phyloP scores from a whole-genome alignment of 1,284 basidiomycete genomes.

The Cerrena zonata region DNA sequence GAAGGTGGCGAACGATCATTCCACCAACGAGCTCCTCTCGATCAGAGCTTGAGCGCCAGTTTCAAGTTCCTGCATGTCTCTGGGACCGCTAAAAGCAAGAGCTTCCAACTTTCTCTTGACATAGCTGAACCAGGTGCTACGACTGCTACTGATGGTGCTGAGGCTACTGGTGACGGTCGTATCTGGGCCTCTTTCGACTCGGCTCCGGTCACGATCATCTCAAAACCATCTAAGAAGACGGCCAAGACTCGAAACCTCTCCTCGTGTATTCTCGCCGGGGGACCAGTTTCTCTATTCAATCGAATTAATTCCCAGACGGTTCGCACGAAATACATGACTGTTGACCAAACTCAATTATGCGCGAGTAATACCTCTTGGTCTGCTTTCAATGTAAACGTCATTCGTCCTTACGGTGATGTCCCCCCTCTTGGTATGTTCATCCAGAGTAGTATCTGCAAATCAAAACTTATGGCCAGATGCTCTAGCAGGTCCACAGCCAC shows the following conservation, averaged over 20 bases:
- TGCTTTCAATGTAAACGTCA: slow-evolving; percentile 86
- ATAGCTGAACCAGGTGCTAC: slow-evolving; percentile 62
- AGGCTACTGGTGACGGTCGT: slow-evolving; percentile 48
- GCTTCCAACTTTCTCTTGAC: slow-evolving; percentile 79
- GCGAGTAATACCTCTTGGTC: slow-evolving; percentile 87
- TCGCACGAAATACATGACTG: slow-evolving; percentile 93
- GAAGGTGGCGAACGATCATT: slow-evolving; percentile 78
- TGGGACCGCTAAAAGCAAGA: slow-evolving; percentile 83
- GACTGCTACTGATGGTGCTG: slow-evolving; percentile 44
- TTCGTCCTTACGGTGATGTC: slow-evolving; percentile 57
- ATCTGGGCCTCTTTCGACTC: slow-evolving; percentile 90
- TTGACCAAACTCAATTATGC: slow-evolving; percentile 77
- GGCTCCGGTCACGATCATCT: slow-evolving; percentile 88
- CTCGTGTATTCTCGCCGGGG: slow-evolving; percentile 83
- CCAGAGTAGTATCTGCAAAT: slow-evolving; percentile 26
- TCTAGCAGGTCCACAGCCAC: slow-evolving; percentile 58
- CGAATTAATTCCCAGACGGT: slow-evolving; percentile 96
- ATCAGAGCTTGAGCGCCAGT: slow-evolving; percentile 76
- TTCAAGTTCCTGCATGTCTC: slow-evolving; percentile 89
- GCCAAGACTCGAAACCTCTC: slow-evolving; percentile 91
- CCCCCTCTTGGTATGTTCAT: slow-evolving; percentile 53
- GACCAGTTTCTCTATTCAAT: slow-evolving; percentile 91
- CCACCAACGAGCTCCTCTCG: slow-evolving; percentile 75
- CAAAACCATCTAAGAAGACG: slow-evolving; percentile 95
- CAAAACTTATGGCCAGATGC: background rate